Evolutionary conservation across 768 basidiomycete species (phyloP).

Genomic region (Termitomyces sp.): DNA sequence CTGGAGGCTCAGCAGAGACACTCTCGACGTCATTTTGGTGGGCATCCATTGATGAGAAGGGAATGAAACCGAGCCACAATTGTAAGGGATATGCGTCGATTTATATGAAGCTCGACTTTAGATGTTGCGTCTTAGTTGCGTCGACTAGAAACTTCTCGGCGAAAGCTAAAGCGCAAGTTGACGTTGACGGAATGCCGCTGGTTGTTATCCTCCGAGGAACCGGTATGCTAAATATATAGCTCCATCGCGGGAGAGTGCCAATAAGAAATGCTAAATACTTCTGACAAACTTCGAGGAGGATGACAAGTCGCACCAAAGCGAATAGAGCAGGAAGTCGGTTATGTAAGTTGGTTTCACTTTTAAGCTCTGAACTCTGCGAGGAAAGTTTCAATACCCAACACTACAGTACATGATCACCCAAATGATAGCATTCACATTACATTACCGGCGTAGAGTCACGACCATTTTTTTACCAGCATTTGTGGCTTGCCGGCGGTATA

Average conservation of each 20-base stretch:
- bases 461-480: no score
- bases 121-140: neutral
- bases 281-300: neutral
- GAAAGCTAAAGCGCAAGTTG: neutral
- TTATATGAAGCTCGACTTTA: neutral
- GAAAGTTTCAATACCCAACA: no score
- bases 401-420: no score
- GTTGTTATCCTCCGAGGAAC: neutral
- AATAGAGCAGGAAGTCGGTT: no score
- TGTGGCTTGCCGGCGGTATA: no score
- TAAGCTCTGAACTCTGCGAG: no score
- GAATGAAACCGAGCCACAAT: neutral
- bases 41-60: conserved; percentile 1
- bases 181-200: neutral
- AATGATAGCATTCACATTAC: no score
- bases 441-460: no score
- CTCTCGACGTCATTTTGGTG: conserved; percentile 6
- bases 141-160: neutral
- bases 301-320: neutral
- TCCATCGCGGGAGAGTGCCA: neutral
- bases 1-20: neutral
- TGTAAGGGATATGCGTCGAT: no score
- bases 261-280: neutral
- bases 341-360: no score
- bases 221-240: neutral